phyloP scores from a whole-genome alignment of 2,329 filamentous ascomycete genomes.

The Colletotrichum nymphaeae region DNA sequence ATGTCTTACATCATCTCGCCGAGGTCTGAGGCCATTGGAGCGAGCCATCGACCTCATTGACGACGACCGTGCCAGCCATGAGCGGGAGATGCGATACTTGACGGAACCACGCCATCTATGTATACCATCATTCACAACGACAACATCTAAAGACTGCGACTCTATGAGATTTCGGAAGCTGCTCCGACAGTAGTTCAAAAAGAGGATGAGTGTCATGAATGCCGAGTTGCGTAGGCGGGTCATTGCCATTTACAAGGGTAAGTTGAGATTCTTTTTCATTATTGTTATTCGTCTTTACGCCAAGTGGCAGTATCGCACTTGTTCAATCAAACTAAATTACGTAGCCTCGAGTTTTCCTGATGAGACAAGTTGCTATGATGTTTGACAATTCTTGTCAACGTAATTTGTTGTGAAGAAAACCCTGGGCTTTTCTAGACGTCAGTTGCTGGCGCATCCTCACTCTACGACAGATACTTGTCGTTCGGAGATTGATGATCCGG shows the following conservation, averaged over 20 bases:
- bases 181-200: no score
- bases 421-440: no score
- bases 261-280: neutral
- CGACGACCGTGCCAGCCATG: neutral
- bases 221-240: slow-evolving; percentile 79
- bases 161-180: neutral
- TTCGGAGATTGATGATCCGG: no score
- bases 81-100: neutral
- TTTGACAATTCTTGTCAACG: neutral
- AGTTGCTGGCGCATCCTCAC: no score
- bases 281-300: neutral
- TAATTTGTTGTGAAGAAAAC: neutral
- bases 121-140: neutral
- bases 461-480: no score
- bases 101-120: neutral
- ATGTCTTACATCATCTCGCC: slow-evolving; percentile 16
- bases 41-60: slow-evolving; percentile 2
- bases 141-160: neutral
- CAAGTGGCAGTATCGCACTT: no score
- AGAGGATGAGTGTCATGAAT: slow-evolving; percentile 48
- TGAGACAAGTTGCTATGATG: neutral
- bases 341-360: neutral
- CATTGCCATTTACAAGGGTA: slow-evolving; percentile 90
- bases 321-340: neutral
- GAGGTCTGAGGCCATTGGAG: neutral